Conservation (phyloP, 108 stramenopile genomes). For the Skeletonema grethae region DNA sequence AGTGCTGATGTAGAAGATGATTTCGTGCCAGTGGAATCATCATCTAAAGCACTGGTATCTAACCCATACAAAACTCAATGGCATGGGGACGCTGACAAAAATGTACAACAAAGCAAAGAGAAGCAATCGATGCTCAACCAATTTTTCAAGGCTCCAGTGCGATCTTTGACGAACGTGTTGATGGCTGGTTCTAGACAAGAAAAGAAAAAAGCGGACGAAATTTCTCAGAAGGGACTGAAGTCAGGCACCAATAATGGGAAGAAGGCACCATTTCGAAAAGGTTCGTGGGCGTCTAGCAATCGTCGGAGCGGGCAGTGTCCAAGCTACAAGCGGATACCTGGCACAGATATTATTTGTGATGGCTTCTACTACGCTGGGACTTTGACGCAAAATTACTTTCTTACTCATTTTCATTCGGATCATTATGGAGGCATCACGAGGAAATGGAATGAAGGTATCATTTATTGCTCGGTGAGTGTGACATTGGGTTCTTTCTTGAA, state of each 20-base stretch:
- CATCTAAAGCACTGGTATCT: conserved; percentile 14
- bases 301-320: conserved; percentile 55
- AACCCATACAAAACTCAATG: conserved; percentile 37
- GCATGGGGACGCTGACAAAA: conserved; percentile 27
- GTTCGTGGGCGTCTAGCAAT: neutral
- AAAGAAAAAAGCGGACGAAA: conserved; percentile 36
- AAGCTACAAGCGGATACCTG: conserved; percentile 73
- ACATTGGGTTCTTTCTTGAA: neutral
- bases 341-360: conserved; percentile 84
- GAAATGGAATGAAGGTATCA: conserved; percentile 72
- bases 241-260: neutral
- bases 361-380: conserved; percentile 40
- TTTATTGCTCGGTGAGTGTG: conserved; percentile 48
- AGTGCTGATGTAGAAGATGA: conserved; percentile 45
- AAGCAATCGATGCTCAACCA: conserved; percentile 30
- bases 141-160: conserved; percentile 45
- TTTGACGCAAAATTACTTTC: conserved; percentile 79
- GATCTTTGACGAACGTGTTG: conserved; percentile 47
- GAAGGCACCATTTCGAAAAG: conserved; percentile 5
- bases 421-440: conserved; percentile 67
- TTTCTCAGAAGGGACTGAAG: conserved; percentile 6
- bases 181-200: conserved; percentile 50
- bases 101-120: conserved; percentile 8
- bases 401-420: conserved; percentile 81
- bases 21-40: conserved; percentile 4